Evolutionary conservation across 768 basidiomycete genomes (phyloP), one percentile per base, ranked within the genome.

Genomic region (Neoboletus brunneissimus): DNA sequence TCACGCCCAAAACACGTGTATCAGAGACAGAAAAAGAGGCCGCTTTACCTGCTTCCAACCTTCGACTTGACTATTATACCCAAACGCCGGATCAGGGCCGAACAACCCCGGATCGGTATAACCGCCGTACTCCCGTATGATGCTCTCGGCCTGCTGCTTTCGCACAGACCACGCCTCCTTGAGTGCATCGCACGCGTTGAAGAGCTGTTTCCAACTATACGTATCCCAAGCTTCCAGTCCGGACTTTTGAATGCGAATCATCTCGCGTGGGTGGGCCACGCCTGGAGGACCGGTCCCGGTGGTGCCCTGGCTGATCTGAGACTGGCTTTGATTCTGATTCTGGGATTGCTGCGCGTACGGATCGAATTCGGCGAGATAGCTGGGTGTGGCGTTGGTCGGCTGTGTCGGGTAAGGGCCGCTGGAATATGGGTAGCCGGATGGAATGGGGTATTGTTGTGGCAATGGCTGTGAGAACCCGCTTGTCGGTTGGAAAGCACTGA

Each of bases 151-250:
- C 59, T 88, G 85, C 48, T 72, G 74, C 67, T 83, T 86, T 54
- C 86, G 76, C 31, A 50, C 60, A 44, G 80, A 81, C 90, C 90
- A 92, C 1, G 85, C 79, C 23, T 72, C 70, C 71, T 85, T 87
- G 61, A 92, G 77, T 12, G 75, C 73, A 51, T 91, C 87, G 56
- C 90, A 88, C 0, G 80, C 64, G 55, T 71, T 72, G 29, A 89
- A 68, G 37, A 85, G 75, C 72, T 88, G 87, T 68, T 85, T 89
- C 89, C 89, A 91, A 13, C 85, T 73, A 54, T 80, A 82, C 8
- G 71, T 37, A 61, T 90, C 86, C 89, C 89, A 91, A 8, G 79
- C 73, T 60, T 90, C 90, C 27, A 92, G 76, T 67, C 84, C 82
- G 0, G 75, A 65, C 60, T 90, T 91, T 68, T 90, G 81, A 3